These are phyloP conservation scores for Penicillium sp. DNA, from an alignment of 2,329 filamentous ascomycete genomes.

Conservation along the genomic window DNA sequence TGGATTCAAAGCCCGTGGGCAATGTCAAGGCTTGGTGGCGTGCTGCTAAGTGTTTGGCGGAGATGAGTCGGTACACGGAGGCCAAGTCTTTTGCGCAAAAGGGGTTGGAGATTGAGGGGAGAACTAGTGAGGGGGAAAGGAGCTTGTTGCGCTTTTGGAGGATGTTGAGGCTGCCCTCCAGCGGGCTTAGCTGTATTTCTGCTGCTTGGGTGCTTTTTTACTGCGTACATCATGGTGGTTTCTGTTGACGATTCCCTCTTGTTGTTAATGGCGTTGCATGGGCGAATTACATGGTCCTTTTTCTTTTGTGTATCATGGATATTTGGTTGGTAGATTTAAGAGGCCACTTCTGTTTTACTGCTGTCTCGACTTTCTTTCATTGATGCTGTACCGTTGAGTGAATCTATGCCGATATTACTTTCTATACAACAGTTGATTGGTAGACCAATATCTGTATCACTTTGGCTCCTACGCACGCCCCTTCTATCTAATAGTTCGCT, in stretches of 20 bases:
- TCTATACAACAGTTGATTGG: not conserved
- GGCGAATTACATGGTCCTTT: constrained; percentile 1
- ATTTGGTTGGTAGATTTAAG: not conserved
- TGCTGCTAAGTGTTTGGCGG: constrained; percentile 72
- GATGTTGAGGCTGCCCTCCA: constrained; percentile 61
- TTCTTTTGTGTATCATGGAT: not conserved
- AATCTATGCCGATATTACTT: no score
- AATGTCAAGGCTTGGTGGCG: constrained; percentile 97
- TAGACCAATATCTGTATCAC: not conserved
- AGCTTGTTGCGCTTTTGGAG: constrained; percentile 55
- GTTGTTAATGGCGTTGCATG: constrained; percentile 7
- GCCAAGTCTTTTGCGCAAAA: constrained; percentile 70
- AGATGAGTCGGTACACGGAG: constrained; percentile 87
- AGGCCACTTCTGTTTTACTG: not conserved
- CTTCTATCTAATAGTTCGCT: not conserved
- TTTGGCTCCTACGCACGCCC: no score
- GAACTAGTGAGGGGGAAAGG: constrained; percentile 46
- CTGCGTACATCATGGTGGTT: not conserved
- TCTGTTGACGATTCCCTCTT: constrained; percentile 11
- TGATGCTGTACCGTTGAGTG: not conserved
- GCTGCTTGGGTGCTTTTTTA: not conserved
- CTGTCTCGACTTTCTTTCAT: not conserved
- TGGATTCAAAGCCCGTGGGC: constrained; percentile 77
- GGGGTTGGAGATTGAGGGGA: constrained; percentile 77
- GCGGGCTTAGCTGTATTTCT: constrained; percentile 14